Conservation (phyloP, 805 yeast species). For the Candida silvicultrix region DNA sequence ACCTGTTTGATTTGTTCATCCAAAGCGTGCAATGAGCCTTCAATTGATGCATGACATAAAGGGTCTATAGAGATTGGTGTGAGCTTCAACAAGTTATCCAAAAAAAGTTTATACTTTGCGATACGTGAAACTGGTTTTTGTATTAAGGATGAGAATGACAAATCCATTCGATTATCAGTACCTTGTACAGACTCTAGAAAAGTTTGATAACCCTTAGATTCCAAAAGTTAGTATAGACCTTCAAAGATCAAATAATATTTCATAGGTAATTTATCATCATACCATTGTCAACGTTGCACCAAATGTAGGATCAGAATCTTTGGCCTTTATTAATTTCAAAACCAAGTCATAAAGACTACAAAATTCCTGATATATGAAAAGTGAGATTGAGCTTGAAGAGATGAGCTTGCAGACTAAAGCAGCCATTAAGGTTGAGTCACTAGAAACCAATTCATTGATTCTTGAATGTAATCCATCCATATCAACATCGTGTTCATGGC, state of each 20-base stretch:
- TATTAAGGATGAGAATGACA: constrained; percentile 45
- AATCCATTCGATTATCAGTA: constrained; percentile 30
- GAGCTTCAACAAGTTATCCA: constrained; percentile 33
- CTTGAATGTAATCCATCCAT: neutral
- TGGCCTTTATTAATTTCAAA: constrained; percentile 25
- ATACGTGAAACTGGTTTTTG: constrained; percentile 49
- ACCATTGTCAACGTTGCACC: constrained; percentile 15
- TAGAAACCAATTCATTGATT: constrained; percentile 1
- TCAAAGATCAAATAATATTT: no score
- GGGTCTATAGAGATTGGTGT: constrained; percentile 17
- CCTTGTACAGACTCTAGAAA: constrained; percentile 39
- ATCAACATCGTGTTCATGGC: neutral
- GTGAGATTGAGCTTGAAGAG: constrained; percentile 18
- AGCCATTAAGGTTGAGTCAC: constrained; percentile 18
- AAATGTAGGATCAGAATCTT: constrained; percentile 18
- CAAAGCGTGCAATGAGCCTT: constrained; percentile 10
- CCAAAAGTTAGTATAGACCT: no score
- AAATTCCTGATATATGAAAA: constrained; percentile 28
- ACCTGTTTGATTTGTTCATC: constrained; percentile 22
- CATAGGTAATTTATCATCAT: no score
- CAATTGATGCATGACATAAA: constrained; percentile 9
- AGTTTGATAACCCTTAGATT: constrained; percentile 23
- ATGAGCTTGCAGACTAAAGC: constrained; percentile 18
- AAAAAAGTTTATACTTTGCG: constrained; percentile 42
- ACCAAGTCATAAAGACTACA: constrained; percentile 28